phyloP scores from a whole-genome alignment of 2,329 filamentous ascomycete genomes.

The Aspergillus aculeatinus region DNA sequence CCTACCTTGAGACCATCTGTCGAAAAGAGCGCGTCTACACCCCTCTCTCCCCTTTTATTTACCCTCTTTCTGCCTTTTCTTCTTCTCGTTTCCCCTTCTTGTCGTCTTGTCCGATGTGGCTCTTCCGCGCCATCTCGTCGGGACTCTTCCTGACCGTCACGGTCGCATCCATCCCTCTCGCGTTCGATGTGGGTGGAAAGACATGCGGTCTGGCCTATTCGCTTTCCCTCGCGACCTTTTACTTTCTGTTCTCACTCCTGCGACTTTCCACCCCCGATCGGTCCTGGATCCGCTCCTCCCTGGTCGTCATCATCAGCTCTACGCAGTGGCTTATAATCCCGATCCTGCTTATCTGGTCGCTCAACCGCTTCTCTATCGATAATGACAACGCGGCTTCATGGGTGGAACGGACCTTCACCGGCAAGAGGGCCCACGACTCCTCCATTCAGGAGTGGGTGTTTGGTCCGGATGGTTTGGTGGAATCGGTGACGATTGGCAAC shows the following conservation, averaged over 20 bases:
- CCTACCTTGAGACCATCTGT: neutral
- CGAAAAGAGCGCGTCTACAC: neutral
- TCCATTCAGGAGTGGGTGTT: slow-evolving; percentile 82
- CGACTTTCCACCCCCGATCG: slow-evolving; percentile 76
- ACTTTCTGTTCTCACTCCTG: slow-evolving; percentile 80
- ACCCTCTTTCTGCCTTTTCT: too few species aligned
- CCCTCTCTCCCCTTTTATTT: slow-evolving; percentile 10
- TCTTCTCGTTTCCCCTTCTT: neutral
- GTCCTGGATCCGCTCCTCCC: slow-evolving; percentile 70
- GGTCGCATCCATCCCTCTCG: slow-evolving; percentile 91
- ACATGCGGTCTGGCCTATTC: slow-evolving; percentile 94
- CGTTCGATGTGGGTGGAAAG: slow-evolving; percentile 95
- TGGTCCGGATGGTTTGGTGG: slow-evolving; percentile 77
- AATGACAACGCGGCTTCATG: slow-evolving; percentile 66
- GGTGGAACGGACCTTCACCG: slow-evolving; percentile 76
- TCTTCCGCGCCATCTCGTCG: slow-evolving; percentile 76
- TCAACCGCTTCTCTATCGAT: slow-evolving; percentile 94
- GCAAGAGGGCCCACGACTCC: slow-evolving; percentile 61
- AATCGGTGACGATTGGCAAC: slow-evolving; percentile 74
- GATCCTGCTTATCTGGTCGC: slow-evolving; percentile 84
- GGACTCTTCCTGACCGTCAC: slow-evolving; percentile 85
- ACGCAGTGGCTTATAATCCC: slow-evolving; percentile 88
- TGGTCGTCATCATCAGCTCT: slow-evolving; percentile 68
- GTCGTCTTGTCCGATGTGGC: slow-evolving; percentile 64
- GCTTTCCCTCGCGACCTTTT: slow-evolving; percentile 82